Percentiles rank a stretch among this genome's conserved stretches.
Conservation (phyloP, 2,329 filamentous ascomycete genomes). For the Sordariomycetes sp. region DNA sequence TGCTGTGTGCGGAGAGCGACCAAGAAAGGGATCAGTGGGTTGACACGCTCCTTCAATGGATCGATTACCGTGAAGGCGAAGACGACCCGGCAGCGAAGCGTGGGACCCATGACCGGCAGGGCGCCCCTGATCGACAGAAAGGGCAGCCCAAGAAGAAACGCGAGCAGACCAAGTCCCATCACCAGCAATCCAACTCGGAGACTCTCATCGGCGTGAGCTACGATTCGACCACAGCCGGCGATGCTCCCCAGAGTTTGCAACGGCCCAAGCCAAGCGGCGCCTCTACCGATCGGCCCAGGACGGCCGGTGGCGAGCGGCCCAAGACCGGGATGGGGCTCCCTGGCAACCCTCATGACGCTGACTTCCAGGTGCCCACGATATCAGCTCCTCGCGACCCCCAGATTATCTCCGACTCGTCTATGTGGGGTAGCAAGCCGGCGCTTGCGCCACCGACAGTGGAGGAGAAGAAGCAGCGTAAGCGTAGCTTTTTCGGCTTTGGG, state of each 20-base stretch:
- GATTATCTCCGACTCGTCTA: conserved; percentile 68
- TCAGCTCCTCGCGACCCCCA: conserved; percentile 77
- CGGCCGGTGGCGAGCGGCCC: conserved; percentile 13
- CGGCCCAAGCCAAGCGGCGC: conserved; percentile 16
- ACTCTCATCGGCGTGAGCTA: conserved; percentile 44
- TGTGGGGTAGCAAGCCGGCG: conserved; percentile 66
- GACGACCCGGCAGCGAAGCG: conserved; percentile 24
- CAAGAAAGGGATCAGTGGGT: conserved; percentile 90
- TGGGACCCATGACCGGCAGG: conserved; percentile 3
- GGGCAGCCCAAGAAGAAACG: conserved; percentile 15
- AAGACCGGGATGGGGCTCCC: conserved; percentile 20
- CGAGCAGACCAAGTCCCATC: conserved; percentile 16
- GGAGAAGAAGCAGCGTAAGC: conserved; percentile 72
- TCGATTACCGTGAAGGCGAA: conserved; percentile 58
- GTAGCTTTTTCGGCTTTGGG: conserved; percentile 60
- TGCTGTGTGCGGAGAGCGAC: conserved; percentile 91
- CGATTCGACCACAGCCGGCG: conserved; percentile 38
- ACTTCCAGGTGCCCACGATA: conserved; percentile 36
- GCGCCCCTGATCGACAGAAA: conserved; percentile 1
- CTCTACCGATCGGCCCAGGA: conserved; percentile 10
- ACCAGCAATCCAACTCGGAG: conserved; percentile 26
- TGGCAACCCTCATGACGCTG: conserved; percentile 15
- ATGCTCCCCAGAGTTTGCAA: conserved; percentile 21
- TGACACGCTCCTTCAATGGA: conserved; percentile 76
- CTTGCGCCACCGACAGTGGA: conserved; percentile 34